These are phyloP conservation scores for Spathaspora arborariae DNA, from an alignment of 805 yeast species.

Conservation along the genomic window DNA sequence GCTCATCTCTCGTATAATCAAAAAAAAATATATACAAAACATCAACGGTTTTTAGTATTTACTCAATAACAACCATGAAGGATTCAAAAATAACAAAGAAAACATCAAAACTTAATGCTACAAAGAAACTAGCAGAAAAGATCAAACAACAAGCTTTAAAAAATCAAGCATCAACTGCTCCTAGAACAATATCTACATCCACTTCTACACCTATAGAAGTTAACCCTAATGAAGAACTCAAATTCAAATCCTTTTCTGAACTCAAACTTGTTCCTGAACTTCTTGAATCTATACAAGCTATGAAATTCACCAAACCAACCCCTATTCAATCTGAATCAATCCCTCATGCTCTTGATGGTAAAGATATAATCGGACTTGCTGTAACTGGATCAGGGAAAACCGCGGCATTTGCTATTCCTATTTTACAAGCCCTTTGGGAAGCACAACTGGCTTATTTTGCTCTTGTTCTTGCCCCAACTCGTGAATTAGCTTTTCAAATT, in stretches of 20 bases:
- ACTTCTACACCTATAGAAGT: constrained; percentile 5
- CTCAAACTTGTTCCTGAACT: constrained; percentile 73
- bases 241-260: constrained; percentile 45
- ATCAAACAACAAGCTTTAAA: constrained; percentile 37
- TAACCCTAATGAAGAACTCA: constrained; percentile 17
- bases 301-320: constrained; percentile 81
- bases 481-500: constrained; percentile 84
- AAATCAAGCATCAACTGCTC: constrained; percentile 8
- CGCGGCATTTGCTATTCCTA: constrained; percentile 97
- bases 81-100: constrained; percentile 10
- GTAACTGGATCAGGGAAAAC: constrained; percentile 99
- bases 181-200: neutral
- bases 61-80: constrained; percentile 1
- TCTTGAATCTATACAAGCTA: constrained; percentile 68
- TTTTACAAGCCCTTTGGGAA: constrained; percentile 85
- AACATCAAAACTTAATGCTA: constrained; percentile 24
- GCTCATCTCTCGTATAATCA: neutral
- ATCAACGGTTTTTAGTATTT: too few relatives aligned
- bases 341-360: constrained; percentile 85
- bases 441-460: constrained; percentile 87
- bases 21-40: neutral
- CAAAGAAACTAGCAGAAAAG: constrained; percentile 52
- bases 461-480: constrained; percentile 80
- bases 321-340: constrained; percentile 91
- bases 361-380: constrained; percentile 93